Base-by-base conservation (phyloP, 352 stramenopile species). In the Phytopythium oedochilum region DNA sequence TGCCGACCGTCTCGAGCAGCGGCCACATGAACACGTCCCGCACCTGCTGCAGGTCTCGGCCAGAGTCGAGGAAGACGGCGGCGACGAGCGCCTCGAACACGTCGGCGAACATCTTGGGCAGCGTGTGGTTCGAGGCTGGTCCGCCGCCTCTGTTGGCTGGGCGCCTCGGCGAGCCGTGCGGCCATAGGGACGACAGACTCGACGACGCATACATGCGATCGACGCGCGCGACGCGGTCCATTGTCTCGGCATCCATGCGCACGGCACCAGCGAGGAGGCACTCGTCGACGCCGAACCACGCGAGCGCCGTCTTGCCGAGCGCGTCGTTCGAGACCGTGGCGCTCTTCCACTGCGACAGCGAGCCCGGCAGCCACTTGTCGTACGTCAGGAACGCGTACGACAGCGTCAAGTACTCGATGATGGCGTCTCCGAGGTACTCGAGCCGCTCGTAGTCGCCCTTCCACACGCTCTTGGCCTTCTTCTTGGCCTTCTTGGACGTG, bases 401-500 rank as follows among this genome's bases (percentile, higher is more conserved):
- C 15, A 95, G 70, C 38, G 88, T 93, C 39, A 96, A 57, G 55
- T 94, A 96, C 60, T 95, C 88, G 49, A 96, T 92, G 46, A 96
- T 70, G 11, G 88, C 88, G 50, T 96, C 88, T 10, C 88, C 88
- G 18, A 96, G 62, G 53, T 94, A 96, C 59, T 96, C 88, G 9
- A 96, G 57, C 6, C 88, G 84, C 60, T 96, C 85, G 43, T 96
- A 96, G 56, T 96, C 79, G n/a, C 79, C 74, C 51, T 74, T 83
- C 82, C 80, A 94, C 15, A 71, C 59, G 11, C 50, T 74, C 22
- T 79, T 73, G 31, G 68, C 71, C 23, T 72, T 72, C 57, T 79
- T 71, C 31, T 65, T 61, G n/a, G 48, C 53, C 26, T 52, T 64
- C 10, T 61, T 71, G 34, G 22, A 29, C 18, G 32, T 23, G 11